Evolutionary conservation across 139 green algal genomes (phyloP), one percentile per base, ranked within the genome.

Genomic region (Chlamydomonas schloesseri): DNA sequence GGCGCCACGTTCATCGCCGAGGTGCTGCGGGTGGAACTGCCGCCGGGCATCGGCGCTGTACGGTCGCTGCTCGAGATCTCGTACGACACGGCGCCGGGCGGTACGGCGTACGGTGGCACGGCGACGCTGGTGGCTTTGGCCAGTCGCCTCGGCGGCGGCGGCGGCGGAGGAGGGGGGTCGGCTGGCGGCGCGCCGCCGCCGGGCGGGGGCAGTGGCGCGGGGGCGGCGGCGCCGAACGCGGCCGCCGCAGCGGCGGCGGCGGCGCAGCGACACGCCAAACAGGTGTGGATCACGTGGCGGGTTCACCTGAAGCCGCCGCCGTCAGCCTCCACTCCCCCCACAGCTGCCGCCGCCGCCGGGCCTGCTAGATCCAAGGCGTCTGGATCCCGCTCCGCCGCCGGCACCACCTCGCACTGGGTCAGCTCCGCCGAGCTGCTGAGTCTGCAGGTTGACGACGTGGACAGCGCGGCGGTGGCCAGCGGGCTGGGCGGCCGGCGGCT

Each of bases 281-380:
- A 85, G 34, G 47, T 85, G 2, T 85, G 65, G 67, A 23, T 85
- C 18, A 85, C 79, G 10, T 85, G 79, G 79, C 46, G 67, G 67
- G 9, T 85, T 5, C 42, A 50, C 42, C 42, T 50, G 6, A 50
- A 50, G 42, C 42, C 42, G 42, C 42, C 42, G n/a, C n/a, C n/a
- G n/a, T n/a, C n/a, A n/a, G n/a, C n/a, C n/a, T n/a, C 42, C 6
- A 8, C 42, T 50, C 42, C 42, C 8, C 42, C 42, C n/a, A n/a
- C n/a, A n/a, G 42, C 42, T 50, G 42, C 42, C 42, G 42, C 6
- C 42, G 5, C 42, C 42, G 5, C 42, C 42, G 6, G 42, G 42
- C 42, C 42, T 8, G 42, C 8, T 8, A 50, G 8, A 8, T 5
- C 42, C 42, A 5, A 8, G 42, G 42, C 42, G 6, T 5, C 42